Evolutionary conservation across 495 filamentous ascomycete species (phyloP).

Genomic region (Tuber microsphaerosporum): DNA sequence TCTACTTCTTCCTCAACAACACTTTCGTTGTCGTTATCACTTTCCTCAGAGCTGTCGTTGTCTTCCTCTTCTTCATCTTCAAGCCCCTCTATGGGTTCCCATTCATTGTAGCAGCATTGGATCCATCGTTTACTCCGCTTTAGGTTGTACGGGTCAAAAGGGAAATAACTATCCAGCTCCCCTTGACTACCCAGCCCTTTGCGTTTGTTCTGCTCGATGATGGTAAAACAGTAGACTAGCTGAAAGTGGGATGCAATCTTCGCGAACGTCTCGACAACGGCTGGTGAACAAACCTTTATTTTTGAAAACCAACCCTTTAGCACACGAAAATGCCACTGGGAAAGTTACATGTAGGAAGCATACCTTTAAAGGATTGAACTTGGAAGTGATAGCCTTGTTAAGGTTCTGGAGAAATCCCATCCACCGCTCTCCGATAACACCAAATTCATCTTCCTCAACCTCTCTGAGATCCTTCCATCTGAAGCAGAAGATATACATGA

Average conservation of each 20-base stretch:
- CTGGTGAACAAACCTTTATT: conserved; percentile 65
- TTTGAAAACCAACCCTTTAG: conserved; percentile 60
- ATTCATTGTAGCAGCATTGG: conserved; percentile 73
- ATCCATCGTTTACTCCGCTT: conserved; percentile 80
- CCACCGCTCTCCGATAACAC: conserved; percentile 55
- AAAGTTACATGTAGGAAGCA: conserved; percentile 54
- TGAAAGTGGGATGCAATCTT: conserved; percentile 72
- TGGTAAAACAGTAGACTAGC: conserved; percentile 76
- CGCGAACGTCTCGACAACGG: conserved; percentile 85
- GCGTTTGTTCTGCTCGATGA: conserved; percentile 88
- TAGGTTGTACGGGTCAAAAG: conserved; percentile 91
- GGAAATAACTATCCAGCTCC: conserved; percentile 79
- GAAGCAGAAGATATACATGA: conserved; percentile 96
- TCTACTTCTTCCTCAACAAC: conserved; percentile 25
- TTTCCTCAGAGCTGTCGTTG: conserved; percentile 48
- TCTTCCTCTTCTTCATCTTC: conserved; percentile 53
- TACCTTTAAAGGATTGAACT: conserved; percentile 89
- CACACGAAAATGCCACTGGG: conserved; percentile 63
- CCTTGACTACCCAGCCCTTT: conserved; percentile 43
- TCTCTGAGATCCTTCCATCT: conserved; percentile 81
- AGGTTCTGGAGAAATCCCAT: conserved; percentile 63
- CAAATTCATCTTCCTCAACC: conserved; percentile 42
- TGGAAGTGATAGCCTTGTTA: conserved; percentile 66
- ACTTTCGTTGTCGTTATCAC: conserved; percentile 42
- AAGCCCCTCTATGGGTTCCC: conserved; percentile 69